Evolutionary conservation across 768 basidiomycete genomes (phyloP).

Genomic region (Chalciporus piperatus): DNA sequence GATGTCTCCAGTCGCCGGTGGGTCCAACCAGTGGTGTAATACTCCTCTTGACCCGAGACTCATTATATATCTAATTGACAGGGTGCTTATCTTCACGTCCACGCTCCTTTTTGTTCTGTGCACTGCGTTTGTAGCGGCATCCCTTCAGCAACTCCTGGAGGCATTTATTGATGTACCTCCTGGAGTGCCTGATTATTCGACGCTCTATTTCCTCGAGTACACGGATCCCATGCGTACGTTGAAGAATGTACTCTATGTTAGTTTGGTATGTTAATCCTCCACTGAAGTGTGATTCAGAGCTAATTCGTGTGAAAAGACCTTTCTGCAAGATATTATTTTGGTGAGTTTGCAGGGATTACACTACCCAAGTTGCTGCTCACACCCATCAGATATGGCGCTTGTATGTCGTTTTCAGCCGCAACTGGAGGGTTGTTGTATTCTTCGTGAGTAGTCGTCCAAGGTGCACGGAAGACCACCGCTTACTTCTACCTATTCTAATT

Average conservation of each 20-base stretch:
- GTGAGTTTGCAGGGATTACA: background rate
- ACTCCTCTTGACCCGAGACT: background rate
- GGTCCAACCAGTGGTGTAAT: background rate
- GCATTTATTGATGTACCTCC: conserved; percentile 13
- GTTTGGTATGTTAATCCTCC: conserved; percentile 3
- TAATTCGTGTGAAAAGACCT: conserved; percentile 5
- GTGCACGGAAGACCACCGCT: background rate
- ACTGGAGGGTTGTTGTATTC: conserved; percentile 18
- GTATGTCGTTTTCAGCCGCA: conserved; percentile 19
- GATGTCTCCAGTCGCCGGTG: conserved; percentile 5
- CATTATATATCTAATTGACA: background rate
- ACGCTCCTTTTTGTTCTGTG: conserved; percentile 12
- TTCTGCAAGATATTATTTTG: conserved; percentile 17
- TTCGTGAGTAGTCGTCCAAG: conserved; percentile 10
- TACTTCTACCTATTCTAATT: background rate
- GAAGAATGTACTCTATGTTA: conserved; percentile 15
- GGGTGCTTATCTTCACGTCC: conserved; percentile 12
- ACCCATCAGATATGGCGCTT: conserved; percentile 20
- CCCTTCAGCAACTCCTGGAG: conserved; percentile 14
- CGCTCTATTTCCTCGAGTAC: conserved; percentile 8
- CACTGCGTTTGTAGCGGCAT: conserved; percentile 12
- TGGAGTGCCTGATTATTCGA: conserved; percentile 7
- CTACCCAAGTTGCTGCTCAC: background rate
- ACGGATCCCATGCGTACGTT: conserved; percentile 13
- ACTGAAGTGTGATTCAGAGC: background rate